Conservation (phyloP, 441 rosid species). For the Gossypium laxum region DNA sequence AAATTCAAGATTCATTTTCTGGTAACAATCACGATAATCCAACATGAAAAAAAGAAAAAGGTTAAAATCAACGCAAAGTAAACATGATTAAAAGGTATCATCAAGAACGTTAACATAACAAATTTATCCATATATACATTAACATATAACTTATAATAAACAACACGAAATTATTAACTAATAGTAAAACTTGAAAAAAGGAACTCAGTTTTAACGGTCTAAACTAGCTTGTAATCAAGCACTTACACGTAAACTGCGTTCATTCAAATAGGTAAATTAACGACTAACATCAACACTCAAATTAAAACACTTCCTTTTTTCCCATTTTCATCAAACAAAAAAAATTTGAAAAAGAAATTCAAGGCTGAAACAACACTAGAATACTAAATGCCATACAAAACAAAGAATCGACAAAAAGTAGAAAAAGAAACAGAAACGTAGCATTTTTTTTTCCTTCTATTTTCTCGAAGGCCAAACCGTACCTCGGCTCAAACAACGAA, state of each 20-base stretch:
- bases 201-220: neutral
- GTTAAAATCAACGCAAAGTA: neutral
- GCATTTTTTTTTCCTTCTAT: neutral
- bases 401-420: neutral
- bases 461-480: constrained; percentile 20
- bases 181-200: neutral
- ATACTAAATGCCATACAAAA: neutral
- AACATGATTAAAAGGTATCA: neutral
- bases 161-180: neutral
- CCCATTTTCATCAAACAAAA: neutral
- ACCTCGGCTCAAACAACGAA: neutral
- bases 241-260: neutral
- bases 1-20: neutral
- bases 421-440: neutral
- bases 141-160: neutral
- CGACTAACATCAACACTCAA: neutral
- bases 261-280: neutral
- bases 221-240: neutral
- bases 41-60: neutral
- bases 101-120: neutral
- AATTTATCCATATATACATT: neutral
- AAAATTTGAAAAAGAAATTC: neutral
- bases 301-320: neutral
- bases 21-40: neutral
- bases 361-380: neutral